Evolutionary conservation across 768 basidiomycete species (phyloP).

Genomic region (Cystobasidium onofrii): DNA sequence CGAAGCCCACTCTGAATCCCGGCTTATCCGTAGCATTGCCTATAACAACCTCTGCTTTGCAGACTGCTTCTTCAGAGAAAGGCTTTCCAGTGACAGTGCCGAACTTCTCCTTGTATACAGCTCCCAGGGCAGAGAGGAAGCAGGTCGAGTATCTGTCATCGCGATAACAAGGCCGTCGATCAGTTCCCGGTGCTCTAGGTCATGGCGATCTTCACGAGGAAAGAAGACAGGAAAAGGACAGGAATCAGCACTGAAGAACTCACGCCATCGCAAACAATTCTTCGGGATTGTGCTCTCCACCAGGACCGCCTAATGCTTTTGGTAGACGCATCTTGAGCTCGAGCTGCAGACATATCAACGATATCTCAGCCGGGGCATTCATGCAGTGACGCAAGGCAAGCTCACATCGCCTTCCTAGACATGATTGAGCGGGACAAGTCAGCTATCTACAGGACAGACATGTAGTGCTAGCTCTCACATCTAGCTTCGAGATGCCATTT

Average conservation of each 20-base stretch:
- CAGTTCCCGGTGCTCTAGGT: background rate
- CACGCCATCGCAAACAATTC: slow-evolving; percentile 38
- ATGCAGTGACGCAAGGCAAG: background rate
- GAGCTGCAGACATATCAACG: background rate
- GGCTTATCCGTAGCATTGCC: slow-evolving; percentile 34
- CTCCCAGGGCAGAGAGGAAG: slow-evolving; percentile 38
- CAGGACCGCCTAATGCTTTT: slow-evolving; percentile 19
- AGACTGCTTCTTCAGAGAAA: slow-evolving; percentile 31
- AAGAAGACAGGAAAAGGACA: too few species aligned
- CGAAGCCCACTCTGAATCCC: slow-evolving; percentile 14
- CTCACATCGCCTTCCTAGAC: slow-evolving; percentile 3
- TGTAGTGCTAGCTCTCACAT: background rate
- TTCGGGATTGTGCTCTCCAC: slow-evolving; percentile 37
- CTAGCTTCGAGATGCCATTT: slow-evolving; percentile 23
- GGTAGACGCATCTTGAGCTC: slow-evolving; percentile 32
- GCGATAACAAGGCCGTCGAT: background rate
- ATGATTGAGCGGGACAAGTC: background rate
- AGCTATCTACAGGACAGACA: background rate
- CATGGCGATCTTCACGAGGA: background rate
- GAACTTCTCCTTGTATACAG: slow-evolving; percentile 34
- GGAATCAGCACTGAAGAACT: too few species aligned
- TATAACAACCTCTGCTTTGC: slow-evolving; percentile 35
- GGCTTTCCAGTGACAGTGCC: slow-evolving; percentile 35
- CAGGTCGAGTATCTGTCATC: slow-evolving; percentile 35
- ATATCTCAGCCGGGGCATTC: background rate